These are phyloP conservation scores for Podospora pseudoanserina DNA, from an alignment of 495 filamentous ascomycete genomes.

Conservation along the genomic window DNA sequence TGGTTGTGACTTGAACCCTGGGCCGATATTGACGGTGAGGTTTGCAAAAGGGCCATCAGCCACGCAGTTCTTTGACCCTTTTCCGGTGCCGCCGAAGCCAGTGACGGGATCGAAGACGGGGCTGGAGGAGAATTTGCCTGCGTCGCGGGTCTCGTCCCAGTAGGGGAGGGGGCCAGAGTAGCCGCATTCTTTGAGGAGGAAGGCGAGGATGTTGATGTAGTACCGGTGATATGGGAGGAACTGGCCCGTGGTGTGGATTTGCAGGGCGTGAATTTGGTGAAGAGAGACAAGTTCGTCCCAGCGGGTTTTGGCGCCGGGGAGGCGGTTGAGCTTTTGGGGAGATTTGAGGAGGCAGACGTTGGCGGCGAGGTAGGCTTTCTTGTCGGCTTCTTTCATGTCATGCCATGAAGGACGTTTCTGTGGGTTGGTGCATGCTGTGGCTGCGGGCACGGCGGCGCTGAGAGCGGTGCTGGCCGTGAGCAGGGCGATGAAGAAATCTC, in stretches of 20 bases:
- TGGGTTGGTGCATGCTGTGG: conserved; percentile 7
- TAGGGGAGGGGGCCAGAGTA: conserved; percentile 48
- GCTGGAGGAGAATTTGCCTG: conserved; percentile 37
- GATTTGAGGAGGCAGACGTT: background rate
- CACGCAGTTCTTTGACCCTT: conserved; percentile 33
- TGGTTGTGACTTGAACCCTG: conserved; percentile 31
- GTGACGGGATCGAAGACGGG: conserved; percentile 32
- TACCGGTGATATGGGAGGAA: conserved; percentile 53
- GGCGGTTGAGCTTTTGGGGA: conserved; percentile 23
- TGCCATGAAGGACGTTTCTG: conserved; percentile 10
- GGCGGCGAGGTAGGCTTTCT: conserved; percentile 11
- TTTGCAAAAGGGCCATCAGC: conserved; percentile 43
- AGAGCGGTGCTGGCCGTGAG: background rate
- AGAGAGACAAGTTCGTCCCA: conserved; percentile 41
- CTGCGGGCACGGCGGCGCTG: background rate
- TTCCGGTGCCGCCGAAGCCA: conserved; percentile 48
- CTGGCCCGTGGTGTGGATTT: conserved; percentile 24
- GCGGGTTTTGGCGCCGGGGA: conserved; percentile 27
- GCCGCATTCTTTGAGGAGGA: conserved; percentile 41
- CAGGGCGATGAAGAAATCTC: conserved; percentile 1
- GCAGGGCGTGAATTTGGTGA: conserved; percentile 20
- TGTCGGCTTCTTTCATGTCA: conserved; percentile 3
- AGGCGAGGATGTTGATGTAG: conserved; percentile 42
- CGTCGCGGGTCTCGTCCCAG: conserved; percentile 46
- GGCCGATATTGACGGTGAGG: conserved; percentile 32